Conservation (phyloP, 805 yeast genomes). For the Candida insectalens region DNA sequence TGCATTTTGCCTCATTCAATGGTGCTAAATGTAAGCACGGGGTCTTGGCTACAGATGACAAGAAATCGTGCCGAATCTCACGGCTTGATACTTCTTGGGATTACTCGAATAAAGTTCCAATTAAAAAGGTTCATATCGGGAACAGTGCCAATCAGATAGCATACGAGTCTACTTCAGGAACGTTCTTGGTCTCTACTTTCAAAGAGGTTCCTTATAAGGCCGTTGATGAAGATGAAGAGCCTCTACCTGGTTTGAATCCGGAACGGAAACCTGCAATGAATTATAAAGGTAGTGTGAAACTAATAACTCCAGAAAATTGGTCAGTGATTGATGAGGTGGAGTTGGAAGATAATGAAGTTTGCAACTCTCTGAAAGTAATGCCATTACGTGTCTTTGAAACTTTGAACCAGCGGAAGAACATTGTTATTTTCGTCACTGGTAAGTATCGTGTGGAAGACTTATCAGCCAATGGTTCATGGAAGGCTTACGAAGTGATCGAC, state of each 20-base stretch:
- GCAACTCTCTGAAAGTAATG: conserved; percentile 46
- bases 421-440: conserved; percentile 73
- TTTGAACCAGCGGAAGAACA: conserved; percentile 10
- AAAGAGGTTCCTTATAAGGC: conserved; percentile 51
- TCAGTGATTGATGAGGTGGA: conserved; percentile 60
- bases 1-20: conserved; percentile 54
- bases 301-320: conserved; percentile 73
- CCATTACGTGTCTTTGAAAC: conserved; percentile 27
- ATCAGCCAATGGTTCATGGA: conserved; percentile 69
- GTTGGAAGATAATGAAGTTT: conserved; percentile 59
- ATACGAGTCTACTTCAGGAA: conserved; percentile 57
- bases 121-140: conserved; percentile 41
- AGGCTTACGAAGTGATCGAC: conserved; percentile 63
- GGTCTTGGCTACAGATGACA: conserved; percentile 62
- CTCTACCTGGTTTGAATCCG: conserved; percentile 44
- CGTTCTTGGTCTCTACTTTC: conserved; percentile 54
- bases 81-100: conserved; percentile 34
- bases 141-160: conserved; percentile 57
- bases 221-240: conserved; percentile 64
- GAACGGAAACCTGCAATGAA: conserved; percentile 43
- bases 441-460: conserved; percentile 70
- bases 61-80: conserved; percentile 57
- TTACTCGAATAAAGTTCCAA: conserved; percentile 54
- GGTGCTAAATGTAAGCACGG: conserved; percentile 29
- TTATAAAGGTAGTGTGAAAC: conserved; percentile 49